Evolutionary conservation across 148 eudicot genomes (phyloP).

Genomic region (Rhododendron williamsianum): DNA sequence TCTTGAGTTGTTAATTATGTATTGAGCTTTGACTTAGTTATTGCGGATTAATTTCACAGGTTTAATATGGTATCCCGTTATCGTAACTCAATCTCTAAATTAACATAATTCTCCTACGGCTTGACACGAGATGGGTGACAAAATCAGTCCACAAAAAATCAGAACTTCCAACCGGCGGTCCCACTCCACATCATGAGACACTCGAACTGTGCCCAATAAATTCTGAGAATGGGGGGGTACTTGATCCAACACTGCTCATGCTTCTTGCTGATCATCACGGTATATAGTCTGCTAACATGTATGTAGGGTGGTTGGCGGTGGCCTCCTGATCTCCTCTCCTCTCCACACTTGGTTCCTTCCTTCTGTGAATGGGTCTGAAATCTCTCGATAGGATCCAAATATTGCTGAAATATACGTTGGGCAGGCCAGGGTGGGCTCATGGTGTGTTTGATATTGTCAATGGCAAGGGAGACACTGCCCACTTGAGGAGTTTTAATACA

Average conservation of each 20-base stretch:
- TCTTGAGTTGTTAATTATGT: too few species aligned
- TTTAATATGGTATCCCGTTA: too few species aligned
- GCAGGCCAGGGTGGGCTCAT: neutral
- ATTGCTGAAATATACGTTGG: neutral
- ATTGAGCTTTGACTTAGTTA: too few species aligned
- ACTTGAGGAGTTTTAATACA: neutral
- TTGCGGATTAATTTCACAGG: too few species aligned
- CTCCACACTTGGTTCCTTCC: too few species aligned
- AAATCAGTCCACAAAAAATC: too few species aligned
- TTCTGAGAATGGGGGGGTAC: neutral
- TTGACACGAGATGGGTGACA: too few species aligned
- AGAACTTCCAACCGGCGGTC: too few species aligned
- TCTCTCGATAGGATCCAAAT: neutral
- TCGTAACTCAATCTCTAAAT: too few species aligned
- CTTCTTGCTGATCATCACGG: neutral
- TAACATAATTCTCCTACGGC: too few species aligned
- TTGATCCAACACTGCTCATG: neutral
- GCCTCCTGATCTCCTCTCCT: neutral
- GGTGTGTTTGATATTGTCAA: slow-evolving; percentile 2
- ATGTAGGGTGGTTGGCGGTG: neutral
- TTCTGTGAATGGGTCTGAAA: neutral
- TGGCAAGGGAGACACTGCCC: slow-evolving; percentile 5
- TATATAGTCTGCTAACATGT: neutral
- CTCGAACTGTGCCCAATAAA: neutral
- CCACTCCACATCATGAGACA: too few species aligned